These are phyloP conservation scores for Solanum raphanifolium DNA, from an alignment of 257 asterid species.

Conservation along the genomic window DNA sequence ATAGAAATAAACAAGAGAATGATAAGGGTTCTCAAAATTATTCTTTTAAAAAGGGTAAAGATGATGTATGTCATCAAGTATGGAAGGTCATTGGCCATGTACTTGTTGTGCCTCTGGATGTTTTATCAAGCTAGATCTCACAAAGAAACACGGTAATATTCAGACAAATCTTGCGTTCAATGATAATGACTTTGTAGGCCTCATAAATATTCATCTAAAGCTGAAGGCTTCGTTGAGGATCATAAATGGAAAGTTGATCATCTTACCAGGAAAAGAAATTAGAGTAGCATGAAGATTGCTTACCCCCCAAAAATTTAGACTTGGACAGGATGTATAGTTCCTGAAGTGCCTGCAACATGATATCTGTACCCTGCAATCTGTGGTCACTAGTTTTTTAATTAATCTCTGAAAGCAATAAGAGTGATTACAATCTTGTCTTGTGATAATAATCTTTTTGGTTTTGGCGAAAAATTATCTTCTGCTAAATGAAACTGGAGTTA, in stretches of 20 bases:
- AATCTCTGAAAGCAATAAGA: background rate
- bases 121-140: background rate
- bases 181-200: background rate
- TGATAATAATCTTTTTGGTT: background rate
- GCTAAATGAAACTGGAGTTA: background rate
- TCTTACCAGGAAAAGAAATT: background rate
- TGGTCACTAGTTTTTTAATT: background rate
- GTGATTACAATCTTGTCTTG: background rate
- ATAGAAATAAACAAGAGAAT: background rate
- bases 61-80: background rate
- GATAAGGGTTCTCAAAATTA: background rate
- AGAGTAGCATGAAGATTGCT: background rate
- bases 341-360: background rate
- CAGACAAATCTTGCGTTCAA: background rate
- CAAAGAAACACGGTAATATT: background rate
- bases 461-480: background rate
- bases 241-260: background rate
- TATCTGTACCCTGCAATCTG: background rate
- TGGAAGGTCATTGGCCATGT: background rate
- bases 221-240: background rate
- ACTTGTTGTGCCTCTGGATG: background rate
- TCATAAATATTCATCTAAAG: background rate
- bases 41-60: background rate
- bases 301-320: background rate
- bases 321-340: background rate